These are phyloP conservation scores for Prunus armeniaca DNA, from an alignment of 306 rosid genomes.

Conservation along the genomic window DNA sequence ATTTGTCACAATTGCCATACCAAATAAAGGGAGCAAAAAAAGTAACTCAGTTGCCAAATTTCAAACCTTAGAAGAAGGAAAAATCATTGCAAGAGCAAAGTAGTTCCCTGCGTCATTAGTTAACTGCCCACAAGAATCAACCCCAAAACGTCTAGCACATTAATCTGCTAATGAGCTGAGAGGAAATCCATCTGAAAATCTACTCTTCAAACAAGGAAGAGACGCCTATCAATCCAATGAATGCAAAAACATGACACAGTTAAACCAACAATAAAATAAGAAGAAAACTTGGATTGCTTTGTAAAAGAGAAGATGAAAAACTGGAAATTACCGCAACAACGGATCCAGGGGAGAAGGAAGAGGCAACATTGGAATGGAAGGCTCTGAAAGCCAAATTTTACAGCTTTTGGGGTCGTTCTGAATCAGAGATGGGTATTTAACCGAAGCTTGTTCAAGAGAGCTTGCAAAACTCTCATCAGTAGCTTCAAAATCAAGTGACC, in stretches of 20 bases:
- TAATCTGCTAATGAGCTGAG: slow-evolving; percentile 57
- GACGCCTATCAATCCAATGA: slow-evolving; percentile 49
- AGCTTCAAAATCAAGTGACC: slow-evolving; percentile 18
- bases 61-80: slow-evolving; percentile 72
- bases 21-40: neutral
- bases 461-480: slow-evolving; percentile 34
- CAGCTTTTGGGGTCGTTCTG: slow-evolving; percentile 29
- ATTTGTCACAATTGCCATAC: neutral
- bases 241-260: neutral
- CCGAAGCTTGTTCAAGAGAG: slow-evolving; percentile 52
- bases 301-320: neutral
- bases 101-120: slow-evolving; percentile 50
- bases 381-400: slow-evolving; percentile 68
- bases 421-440: slow-evolving; percentile 52
- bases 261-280: neutral
- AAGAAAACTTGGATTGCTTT: neutral
- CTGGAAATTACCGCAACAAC: slow-evolving; percentile 53
- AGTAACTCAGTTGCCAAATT: neutral
- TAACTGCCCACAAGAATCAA: slow-evolving; percentile 22
- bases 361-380: slow-evolving; percentile 58
- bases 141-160: slow-evolving; percentile 42
- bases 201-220: slow-evolving; percentile 35
- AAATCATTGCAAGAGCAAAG: slow-evolving; percentile 70
- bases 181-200: slow-evolving; percentile 46
- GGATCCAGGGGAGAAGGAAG: slow-evolving; percentile 52